Conservation (phyloP, 352 stramenopile genomes). For the Phytophthora quininea region DNA sequence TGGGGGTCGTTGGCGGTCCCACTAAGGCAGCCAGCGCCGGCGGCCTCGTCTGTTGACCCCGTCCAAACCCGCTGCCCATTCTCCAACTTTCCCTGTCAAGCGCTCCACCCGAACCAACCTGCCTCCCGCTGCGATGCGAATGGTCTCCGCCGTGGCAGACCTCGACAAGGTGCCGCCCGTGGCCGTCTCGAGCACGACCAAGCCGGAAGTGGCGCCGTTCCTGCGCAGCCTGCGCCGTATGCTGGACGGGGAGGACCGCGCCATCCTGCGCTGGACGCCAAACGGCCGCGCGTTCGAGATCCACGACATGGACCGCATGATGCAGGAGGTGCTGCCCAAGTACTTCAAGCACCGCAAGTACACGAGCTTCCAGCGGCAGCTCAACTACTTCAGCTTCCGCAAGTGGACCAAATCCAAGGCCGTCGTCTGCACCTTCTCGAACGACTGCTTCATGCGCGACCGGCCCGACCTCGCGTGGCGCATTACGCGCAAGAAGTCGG, state of each 20-base stretch:
- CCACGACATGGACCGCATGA: conserved; percentile 73
- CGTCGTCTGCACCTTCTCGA: conserved; percentile 78
- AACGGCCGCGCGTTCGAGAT: conserved; percentile 85
- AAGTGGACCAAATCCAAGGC: conserved; percentile 84
- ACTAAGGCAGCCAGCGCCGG: background rate
- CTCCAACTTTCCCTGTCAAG: conserved; percentile 24
- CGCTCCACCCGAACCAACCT: background rate
- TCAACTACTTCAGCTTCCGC: conserved; percentile 85
- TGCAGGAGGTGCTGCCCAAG: conserved; percentile 68
- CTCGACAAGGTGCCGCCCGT: conserved; percentile 19
- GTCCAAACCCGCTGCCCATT: conserved; percentile 11
- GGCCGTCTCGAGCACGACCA: background rate
- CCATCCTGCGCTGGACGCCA: conserved; percentile 55
- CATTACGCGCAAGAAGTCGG: conserved; percentile 75
- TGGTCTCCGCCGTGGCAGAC: conserved; percentile 13
- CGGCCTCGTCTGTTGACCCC: background rate
- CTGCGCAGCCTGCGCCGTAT: conserved; percentile 60
- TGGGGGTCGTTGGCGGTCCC: background rate
- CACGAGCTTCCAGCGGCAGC: conserved; percentile 88
- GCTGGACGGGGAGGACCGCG: conserved; percentile 53
- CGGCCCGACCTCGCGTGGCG: conserved; percentile 57
- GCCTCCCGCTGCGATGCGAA: conserved; percentile 15
- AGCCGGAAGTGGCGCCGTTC: conserved; percentile 58
- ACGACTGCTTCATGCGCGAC: conserved; percentile 71
- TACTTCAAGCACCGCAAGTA: conserved; percentile 91